Evolutionary conservation across 2,329 filamentous ascomycete genomes (phyloP).

Genomic region (Pyrenophora seminiperda): DNA sequence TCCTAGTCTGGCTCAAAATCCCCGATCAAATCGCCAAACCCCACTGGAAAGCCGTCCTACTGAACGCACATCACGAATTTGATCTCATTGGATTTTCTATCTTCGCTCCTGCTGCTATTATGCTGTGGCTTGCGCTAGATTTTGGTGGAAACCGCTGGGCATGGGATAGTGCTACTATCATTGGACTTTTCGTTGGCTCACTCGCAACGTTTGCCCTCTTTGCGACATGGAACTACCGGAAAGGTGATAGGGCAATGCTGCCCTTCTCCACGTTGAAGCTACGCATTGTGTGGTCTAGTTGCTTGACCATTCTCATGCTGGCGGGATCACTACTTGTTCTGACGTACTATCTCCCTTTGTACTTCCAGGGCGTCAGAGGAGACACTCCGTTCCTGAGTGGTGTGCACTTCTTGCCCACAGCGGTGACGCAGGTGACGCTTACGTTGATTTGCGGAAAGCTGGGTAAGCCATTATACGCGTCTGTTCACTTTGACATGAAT

Average conservation of each 20-base stretch:
- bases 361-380: constrained; percentile 68
- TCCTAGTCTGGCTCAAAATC: constrained; percentile 54
- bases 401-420: constrained; percentile 20
- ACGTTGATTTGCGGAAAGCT: constrained; percentile 54
- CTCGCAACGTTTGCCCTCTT: constrained; percentile 56
- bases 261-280: constrained; percentile 46
- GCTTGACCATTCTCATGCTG: constrained; percentile 60
- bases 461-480: background rate
- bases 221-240: constrained; percentile 57
- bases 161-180: constrained; percentile 58
- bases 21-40: constrained; percentile 52
- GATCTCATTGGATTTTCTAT: constrained; percentile 57
- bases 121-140: constrained; percentile 57
- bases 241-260: constrained; percentile 68
- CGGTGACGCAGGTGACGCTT: constrained; percentile 22
- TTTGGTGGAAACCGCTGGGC: constrained; percentile 56
- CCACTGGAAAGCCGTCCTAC: constrained; percentile 51
- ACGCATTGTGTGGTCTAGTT: constrained; percentile 39
- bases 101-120: constrained; percentile 52
- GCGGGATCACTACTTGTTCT: constrained; percentile 63
- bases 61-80: constrained; percentile 52
- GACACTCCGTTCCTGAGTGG: constrained; percentile 47
- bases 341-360: constrained; percentile 72
- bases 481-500: background rate
- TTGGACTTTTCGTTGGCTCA: constrained; percentile 57